phyloP scores from a whole-genome alignment of 306 rosid genomes.

The cucumber (Cucumis sativus) region DNA sequence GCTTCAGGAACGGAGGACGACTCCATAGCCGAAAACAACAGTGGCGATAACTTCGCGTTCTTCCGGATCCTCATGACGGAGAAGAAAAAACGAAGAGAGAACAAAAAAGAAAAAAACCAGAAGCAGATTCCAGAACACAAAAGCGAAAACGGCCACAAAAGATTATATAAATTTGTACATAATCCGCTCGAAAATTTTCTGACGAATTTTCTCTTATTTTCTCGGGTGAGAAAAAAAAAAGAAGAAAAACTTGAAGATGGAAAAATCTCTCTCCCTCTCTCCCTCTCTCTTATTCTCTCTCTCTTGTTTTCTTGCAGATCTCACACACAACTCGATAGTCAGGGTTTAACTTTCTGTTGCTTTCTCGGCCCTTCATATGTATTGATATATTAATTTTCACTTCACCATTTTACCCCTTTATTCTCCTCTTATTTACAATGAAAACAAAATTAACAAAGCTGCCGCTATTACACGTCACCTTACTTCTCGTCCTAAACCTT shows the following conservation, averaged over 20 bases:
- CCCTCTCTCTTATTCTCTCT: not conserved
- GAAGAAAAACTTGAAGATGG: not conserved
- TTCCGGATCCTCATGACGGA: slow-evolving; percentile 68
- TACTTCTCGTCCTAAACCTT: slow-evolving; percentile 23
- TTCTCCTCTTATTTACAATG: slow-evolving; percentile 15
- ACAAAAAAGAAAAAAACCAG: not conserved
- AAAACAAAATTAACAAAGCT: not conserved
- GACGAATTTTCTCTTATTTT: not conserved
- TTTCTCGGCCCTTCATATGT: slow-evolving; percentile 42
- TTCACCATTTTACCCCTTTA: slow-evolving; percentile 28
- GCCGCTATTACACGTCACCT: slow-evolving; percentile 37
- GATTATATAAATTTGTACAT: not conserved
- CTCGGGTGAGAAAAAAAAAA: not conserved
- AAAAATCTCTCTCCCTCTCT: not conserved
- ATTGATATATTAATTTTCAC: not conserved
- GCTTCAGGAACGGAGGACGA: slow-evolving; percentile 19
- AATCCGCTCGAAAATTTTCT: not conserved
- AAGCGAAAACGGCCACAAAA: not conserved
- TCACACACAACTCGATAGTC: slow-evolving; percentile 55
- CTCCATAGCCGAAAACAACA: slow-evolving; percentile 21
- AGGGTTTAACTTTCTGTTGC: slow-evolving; percentile 30
- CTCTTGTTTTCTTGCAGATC: slow-evolving; percentile 38
- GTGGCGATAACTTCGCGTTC: slow-evolving; percentile 56
- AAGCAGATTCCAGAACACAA: not conserved
- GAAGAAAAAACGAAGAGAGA: too few relatives aligned